Conservation (phyloP, 768 basidiomycete species). For the Brasilioporus rufonigricans region DNA sequence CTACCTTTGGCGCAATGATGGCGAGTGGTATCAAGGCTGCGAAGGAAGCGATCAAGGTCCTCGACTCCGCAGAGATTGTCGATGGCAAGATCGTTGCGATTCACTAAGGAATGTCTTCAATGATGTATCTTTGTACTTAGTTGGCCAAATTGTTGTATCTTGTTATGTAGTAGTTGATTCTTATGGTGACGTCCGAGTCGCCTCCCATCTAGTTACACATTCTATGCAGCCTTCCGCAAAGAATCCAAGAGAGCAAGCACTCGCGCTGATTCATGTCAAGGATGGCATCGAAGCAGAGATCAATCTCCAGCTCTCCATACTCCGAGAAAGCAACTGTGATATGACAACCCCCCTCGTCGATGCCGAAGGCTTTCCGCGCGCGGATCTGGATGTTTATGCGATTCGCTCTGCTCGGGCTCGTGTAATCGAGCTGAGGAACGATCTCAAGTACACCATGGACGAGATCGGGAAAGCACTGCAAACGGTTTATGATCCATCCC, state of each 20-base stretch:
- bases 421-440: slow-evolving; percentile 81
- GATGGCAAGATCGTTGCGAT: slow-evolving; percentile 54
- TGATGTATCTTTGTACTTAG: not conserved
- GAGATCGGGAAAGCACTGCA: slow-evolving; percentile 69
- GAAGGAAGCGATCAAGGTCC: slow-evolving; percentile 55
- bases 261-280: slow-evolving; percentile 64
- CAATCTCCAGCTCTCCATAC: slow-evolving; percentile 55
- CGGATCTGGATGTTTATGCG: slow-evolving; percentile 81
- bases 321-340: slow-evolving; percentile 59
- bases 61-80: slow-evolving; percentile 47
- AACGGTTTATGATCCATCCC: slow-evolving; percentile 55
- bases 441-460: slow-evolving; percentile 62
- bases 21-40: slow-evolving; percentile 73
- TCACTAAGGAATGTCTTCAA: not conserved
- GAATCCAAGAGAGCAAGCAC: slow-evolving; percentile 54
- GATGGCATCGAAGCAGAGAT: slow-evolving; percentile 74
- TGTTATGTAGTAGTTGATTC: slow-evolving; percentile 15
- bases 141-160: not conserved
- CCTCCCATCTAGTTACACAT: not conserved
- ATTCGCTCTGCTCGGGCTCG: slow-evolving; percentile 72
- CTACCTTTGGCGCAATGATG: slow-evolving; percentile 82
- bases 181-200: not conserved
- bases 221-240: slow-evolving; percentile 40
- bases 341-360: slow-evolving; percentile 80
- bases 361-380: slow-evolving; percentile 83